Conservation (phyloP, 1,284 basidiomycete species). For the Clitocybe nebularis region DNA sequence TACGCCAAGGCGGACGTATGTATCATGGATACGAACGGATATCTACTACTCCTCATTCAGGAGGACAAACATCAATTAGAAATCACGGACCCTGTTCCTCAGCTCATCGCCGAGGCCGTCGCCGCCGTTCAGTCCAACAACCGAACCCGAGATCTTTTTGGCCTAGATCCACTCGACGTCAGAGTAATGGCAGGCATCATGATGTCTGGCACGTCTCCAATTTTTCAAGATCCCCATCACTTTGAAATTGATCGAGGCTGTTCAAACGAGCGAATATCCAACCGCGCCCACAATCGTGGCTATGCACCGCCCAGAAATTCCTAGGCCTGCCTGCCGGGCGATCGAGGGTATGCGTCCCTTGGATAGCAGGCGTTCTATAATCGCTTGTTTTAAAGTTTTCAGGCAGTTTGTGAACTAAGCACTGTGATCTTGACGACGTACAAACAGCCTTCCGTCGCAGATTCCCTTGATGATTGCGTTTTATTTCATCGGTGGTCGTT, state of each 20-base stretch:
- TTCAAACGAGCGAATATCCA: slow-evolving; percentile 6
- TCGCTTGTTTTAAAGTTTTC: slow-evolving; percentile 2
- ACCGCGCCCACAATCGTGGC: slow-evolving; percentile 2
- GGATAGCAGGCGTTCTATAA: background rate
- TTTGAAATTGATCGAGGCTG: slow-evolving; percentile 1
- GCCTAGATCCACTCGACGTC: slow-evolving; percentile 7
- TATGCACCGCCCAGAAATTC: slow-evolving; percentile 5
- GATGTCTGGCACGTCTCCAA: slow-evolving; percentile 19
- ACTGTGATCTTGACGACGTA: slow-evolving; percentile 1
- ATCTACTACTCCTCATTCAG: slow-evolving; percentile 26
- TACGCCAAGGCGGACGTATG: slow-evolving; percentile 26
- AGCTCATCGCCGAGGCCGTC: slow-evolving; percentile 30
- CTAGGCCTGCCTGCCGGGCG: background rate
- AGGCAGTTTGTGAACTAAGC: slow-evolving; percentile 7
- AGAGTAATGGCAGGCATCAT: slow-evolving; percentile 20
- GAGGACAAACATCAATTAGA: slow-evolving; percentile 24
- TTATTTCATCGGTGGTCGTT: slow-evolving; percentile 4
- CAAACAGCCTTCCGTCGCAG: slow-evolving; percentile 3
- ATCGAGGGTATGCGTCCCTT: background rate
- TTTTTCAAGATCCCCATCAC: slow-evolving; percentile 25
- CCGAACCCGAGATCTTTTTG: slow-evolving; percentile 8
- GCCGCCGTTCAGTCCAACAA: slow-evolving; percentile 29
- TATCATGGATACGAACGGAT: slow-evolving; percentile 19
- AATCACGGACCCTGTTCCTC: slow-evolving; percentile 21
- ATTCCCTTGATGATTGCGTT: slow-evolving; percentile 7